Evolutionary conservation across 768 basidiomycete species (phyloP), one percentile per base, ranked within the genome.

Genomic region (Mycena rebaudengoi): DNA sequence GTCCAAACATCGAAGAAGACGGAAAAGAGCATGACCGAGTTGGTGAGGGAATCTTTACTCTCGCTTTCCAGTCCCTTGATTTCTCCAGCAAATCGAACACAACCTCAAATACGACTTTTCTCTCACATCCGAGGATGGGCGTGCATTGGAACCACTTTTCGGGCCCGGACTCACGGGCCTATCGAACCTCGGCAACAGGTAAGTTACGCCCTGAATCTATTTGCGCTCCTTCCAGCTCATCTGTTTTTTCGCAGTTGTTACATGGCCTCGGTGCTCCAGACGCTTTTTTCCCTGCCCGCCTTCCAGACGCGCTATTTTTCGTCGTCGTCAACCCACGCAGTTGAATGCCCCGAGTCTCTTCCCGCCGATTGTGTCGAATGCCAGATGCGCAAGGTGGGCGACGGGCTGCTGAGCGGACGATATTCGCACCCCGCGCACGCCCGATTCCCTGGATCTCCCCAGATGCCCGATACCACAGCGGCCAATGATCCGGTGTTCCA

Each of bases 41-140:
- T 99, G 66, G 95, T 96, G 61, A 50, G 87, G 73, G 1, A 14
- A 20, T 11, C 7, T n/a, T 39, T 61, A 3, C 5, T 53, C 30
- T 25, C 13, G 7, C 5, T 33, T 33, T 58, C 1, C 11, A 14
- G 12, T 5, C 16, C 48, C 39, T 30, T 39, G 13, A 4, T n/a
- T 25, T 14, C 26, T 29, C 5, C 49, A 90, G 94, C 94, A 99
- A 91, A 91, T 99, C 69, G 96, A 99, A 73, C 95, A 98, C 66
- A 99, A 99, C 72, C 80, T 99, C 32, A 88, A 87, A 45, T 99
- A 94, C 74, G 96, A 99, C 73, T 98, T 99, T 76, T 94, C 92
- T 0, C 85, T 99, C 60, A 93, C 91, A 0, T 87, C 85, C 20
- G 93, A 96, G 60, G 89, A 94, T 53, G 97, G 96, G 2, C 89